Percentiles rank a stretch among this genome's conserved stretches.
phyloP scores from a whole-genome alignment of 495 filamentous ascomycete genomes.

The Xylaria nigripes region DNA sequence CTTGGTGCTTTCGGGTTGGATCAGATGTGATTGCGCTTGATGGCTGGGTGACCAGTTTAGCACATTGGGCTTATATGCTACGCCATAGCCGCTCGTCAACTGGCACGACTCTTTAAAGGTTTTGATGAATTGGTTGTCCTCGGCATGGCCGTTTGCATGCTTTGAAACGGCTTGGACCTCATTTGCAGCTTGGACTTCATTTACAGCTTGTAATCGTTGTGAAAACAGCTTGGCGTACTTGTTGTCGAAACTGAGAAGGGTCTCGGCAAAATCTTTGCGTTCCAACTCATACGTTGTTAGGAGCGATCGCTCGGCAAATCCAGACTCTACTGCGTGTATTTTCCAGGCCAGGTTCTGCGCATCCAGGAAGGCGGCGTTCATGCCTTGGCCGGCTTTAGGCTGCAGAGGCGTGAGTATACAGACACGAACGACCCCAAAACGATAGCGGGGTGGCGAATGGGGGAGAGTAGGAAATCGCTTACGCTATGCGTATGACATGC shows the following conservation, averaged over 20 bases:
- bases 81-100: slow-evolving; percentile 64
- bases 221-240: slow-evolving; percentile 62
- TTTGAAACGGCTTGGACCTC: slow-evolving; percentile 40
- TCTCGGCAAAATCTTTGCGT: slow-evolving; percentile 60
- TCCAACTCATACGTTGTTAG: slow-evolving; percentile 68
- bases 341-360: slow-evolving; percentile 82
- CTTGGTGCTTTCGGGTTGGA: slow-evolving; percentile 53
- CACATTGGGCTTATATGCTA: slow-evolving; percentile 53
- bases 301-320: slow-evolving; percentile 47
- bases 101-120: slow-evolving; percentile 65
- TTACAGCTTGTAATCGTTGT: slow-evolving; percentile 46
- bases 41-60: slow-evolving; percentile 61
- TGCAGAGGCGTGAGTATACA: slow-evolving; percentile 13
- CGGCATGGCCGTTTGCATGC: slow-evolving; percentile 15
- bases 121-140: slow-evolving; percentile 61
- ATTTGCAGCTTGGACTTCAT: slow-evolving; percentile 42
- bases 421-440: not conserved
- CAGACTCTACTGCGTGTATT: slow-evolving; percentile 60
- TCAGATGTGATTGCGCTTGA: slow-evolving; percentile 59
- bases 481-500: slow-evolving; percentile 76
- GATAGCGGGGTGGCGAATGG: not conserved
- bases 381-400: slow-evolving; percentile 77
- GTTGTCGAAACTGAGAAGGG: slow-evolving; percentile 65
- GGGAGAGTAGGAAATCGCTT: slow-evolving; percentile 15
- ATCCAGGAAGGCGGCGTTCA: slow-evolving; percentile 81